A percentile compares a stretch with the other conserved stretches of the same genome.
phyloP scores from a whole-genome alignment of 768 basidiomycete genomes.

The Lactarius vividus region DNA sequence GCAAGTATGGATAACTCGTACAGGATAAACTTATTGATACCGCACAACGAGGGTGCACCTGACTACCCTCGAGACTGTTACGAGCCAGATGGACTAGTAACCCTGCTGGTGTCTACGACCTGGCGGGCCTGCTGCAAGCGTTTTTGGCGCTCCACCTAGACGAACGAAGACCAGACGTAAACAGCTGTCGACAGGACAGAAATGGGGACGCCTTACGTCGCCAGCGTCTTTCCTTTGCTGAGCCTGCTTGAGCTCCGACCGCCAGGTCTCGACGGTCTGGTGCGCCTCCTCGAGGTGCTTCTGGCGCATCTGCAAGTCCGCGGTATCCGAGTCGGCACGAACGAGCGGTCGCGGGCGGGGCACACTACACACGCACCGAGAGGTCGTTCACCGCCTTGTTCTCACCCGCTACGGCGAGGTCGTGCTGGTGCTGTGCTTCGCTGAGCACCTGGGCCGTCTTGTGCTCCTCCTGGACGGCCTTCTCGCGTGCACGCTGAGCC shows the following conservation, averaged over 20 bases:
- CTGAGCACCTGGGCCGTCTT: slow-evolving; percentile 49
- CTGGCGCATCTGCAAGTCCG: slow-evolving; percentile 29
- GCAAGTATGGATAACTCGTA: neutral
- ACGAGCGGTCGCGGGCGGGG: neutral
- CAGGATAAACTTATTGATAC: neutral
- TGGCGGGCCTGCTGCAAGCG: slow-evolving; percentile 2
- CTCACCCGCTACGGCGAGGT: slow-evolving; percentile 44
- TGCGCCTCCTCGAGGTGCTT: slow-evolving; percentile 32
- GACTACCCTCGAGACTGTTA: neutral
- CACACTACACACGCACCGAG: slow-evolving; percentile 36
- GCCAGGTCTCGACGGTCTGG: slow-evolving; percentile 31
- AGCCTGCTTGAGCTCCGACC: slow-evolving; percentile 30
- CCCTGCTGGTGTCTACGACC: neutral
- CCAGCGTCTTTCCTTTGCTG: slow-evolving; percentile 33
- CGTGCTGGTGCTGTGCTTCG: slow-evolving; percentile 52
- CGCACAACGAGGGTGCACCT: too few species aligned
- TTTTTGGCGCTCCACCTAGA: slow-evolving; percentile 9
- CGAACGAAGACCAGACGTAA: neutral
- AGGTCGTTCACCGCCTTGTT: slow-evolving; percentile 44
- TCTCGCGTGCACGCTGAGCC: slow-evolving; percentile 46
- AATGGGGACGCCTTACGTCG: slow-evolving; percentile 30
- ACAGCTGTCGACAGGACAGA: neutral
- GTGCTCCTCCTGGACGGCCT: slow-evolving; percentile 51
- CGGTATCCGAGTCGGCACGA: neutral
- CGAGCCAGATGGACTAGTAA: neutral